Evolutionary conservation across 176 grass and related monocot genomes (phyloP), one percentile per base, ranked within the genome.

Genomic region (Cymbopogon citratus): DNA sequence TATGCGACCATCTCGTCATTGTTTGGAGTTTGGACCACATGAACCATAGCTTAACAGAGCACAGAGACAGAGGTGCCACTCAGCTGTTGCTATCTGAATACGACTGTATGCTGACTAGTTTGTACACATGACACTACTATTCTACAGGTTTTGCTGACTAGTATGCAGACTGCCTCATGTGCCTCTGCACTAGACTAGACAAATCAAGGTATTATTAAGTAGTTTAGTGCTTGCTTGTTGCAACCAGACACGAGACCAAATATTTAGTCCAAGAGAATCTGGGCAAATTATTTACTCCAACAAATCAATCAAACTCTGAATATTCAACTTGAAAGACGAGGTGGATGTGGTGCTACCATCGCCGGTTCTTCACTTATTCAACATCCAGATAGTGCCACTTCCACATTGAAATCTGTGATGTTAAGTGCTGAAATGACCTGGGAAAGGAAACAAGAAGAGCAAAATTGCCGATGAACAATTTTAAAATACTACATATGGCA

Each of bases 61-160:
- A 33, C 31, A 33, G 31, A 33, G 31, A 23, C n/a, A 24, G 56
- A 25, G 56, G 56, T 29, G 40, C 11, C 16, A 19, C 25, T 34
- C 26, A 24, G 39, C 5, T 3, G 40, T 83, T 66, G 81, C 60
- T 75, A 38, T 75, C 59, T 29, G 56, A 3, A 59, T 0, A 59
- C 56, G 56, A 59, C 10, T 11, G 54, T 59, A 5, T 59, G 21
- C n/a, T 24, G 56, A 59, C 56, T 59, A 59, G 56, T 59, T 24
- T 59, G n/a, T 24, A 1, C 54, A 57, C 54, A 57, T 63, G 41
- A 34, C 24, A 27, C 12, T 21, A 39, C 26, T 43, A 43, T 62
- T 85, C 83, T 49, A 25, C 69, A 24, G 46, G 49, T 43, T 45
- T 81, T 56, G 36, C 43, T 39, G 75, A 85, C 75, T 85, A 57